Evolutionary conservation across 352 stramenopile species (phyloP), one percentile per base, ranked within the genome.

Genomic region (Phytopythium vexans): DNA sequence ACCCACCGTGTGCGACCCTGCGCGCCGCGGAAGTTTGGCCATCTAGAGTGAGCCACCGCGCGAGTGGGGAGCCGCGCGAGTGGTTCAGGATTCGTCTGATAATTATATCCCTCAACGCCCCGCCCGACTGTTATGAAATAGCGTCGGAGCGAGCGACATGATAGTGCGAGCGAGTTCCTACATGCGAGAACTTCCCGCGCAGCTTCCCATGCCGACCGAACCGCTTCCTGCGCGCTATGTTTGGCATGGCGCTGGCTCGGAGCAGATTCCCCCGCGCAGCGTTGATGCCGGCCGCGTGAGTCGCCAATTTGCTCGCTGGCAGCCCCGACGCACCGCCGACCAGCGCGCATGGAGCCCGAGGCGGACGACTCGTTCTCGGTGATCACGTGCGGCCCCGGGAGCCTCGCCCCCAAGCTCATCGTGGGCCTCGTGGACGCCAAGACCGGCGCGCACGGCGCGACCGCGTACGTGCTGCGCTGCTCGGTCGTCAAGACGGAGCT

Each of bases 341-440:
- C 52, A 38, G 41, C 50, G 41, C 32, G 21, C 38, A 74, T 74
- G 66, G 45, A 62, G 27, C 27, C 58, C 54, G 62, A 77, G 14
- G 60, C 67, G n/a, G 64, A 78, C 21, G 60, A 56, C 40, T 71
- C 54, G 42, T 70, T 72, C 66, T 88, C 79, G 46, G 67, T 76
- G 33, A 88, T 89, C 62, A 60, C 70, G 12, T 88, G 75, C 43
- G 57, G 60, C 3, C 60, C 72, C 2, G 63, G 69, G 42, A 83
- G 72, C 50, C 63, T 81, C 37, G 58, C 68, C 9, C 53, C 80
- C 7, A 86, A 85, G 44, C 55, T 91, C 9, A 50, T 84, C n/a
- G 73, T 82, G 8, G 67, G 61, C 4, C 35, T 88, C 41, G 37
- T 70, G 9, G 57, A 64, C 16, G 58, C 59, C 8, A 70, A 66